Evolutionary conservation across 2,329 filamentous ascomycete genomes (phyloP), one percentile per base, ranked within the genome.

Genomic region (Fusarium succisae): DNA sequence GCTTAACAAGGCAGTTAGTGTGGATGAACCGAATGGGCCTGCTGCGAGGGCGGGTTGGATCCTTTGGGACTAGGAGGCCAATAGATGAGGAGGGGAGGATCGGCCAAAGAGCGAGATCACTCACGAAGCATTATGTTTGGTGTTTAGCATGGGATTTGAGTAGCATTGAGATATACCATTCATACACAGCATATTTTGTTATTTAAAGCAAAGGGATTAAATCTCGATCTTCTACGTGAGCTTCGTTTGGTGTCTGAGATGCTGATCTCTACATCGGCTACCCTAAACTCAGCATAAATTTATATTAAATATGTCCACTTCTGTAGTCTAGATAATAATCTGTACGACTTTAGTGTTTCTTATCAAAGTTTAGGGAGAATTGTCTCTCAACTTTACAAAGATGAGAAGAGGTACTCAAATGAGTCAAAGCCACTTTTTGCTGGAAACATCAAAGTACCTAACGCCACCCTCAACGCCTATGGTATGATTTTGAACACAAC

Each of bases 41-140:
- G 65, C 53, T 32, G 69, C 57, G 35, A 67, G 76, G 37, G 76
- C 69, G 8, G 74, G 76, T 20, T 77, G 76, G 76, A 69, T 77
- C 20, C 63, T 77, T 6, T 77, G 76, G 76, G 76, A 77, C 15
- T 74, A 63, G 56, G 28, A 24, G 14, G 18, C 0, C 12, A 22
- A 51, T 28, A 50, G 35, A 69, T 37, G 30, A 26, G 28, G 28
- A 28, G 8, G 12, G 22, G 22, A 38, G 30, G 13, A 28, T 38
- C 7, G 10, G 37, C 8, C 47, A 37, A 60, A 66, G 38, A 50
- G 53, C 5, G 7, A 38, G 45, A 58, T 13, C 43, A 43, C 20
- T 48, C 43, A 50, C 13, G n/a, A 28, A 44, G 51, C 64, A 57
- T 66, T n/a, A 6, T 30, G 35, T 39, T 35, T 39, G 60, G 66